These are phyloP conservation scores for Paracoccidioides lutzii DNA, from an alignment of 2,329 filamentous ascomycete genomes.

Conservation along the genomic window DNA sequence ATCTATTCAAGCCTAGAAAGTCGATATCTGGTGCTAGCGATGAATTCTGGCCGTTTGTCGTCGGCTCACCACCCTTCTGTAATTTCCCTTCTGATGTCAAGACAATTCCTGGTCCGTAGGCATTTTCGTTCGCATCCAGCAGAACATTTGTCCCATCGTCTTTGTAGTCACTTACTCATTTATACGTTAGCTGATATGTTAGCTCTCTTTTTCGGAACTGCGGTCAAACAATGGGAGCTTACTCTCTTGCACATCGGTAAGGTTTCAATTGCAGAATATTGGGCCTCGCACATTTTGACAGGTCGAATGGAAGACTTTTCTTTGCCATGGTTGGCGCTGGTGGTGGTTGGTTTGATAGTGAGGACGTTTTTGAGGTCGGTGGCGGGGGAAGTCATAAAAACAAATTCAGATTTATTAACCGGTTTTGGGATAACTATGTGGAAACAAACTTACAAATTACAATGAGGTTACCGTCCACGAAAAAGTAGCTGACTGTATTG, in stretches of 20 bases:
- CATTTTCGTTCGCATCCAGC: constrained; percentile 96
- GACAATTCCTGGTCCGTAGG: constrained; percentile 69
- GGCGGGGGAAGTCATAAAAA: neutral
- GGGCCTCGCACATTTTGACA: constrained; percentile 59
- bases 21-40: constrained; percentile 50
- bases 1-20: constrained; percentile 74
- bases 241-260: constrained; percentile 74
- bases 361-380: constrained; percentile 1
- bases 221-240: constrained; percentile 25
- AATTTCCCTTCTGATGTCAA: constrained; percentile 38
- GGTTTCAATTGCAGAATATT: constrained; percentile 67
- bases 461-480: too few species aligned
- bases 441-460: too few species aligned
- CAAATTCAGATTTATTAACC: too few species aligned
- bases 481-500: neutral
- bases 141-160: constrained; percentile 93
- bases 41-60: constrained; percentile 25
- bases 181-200: constrained; percentile 13
- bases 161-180: constrained; percentile 73
- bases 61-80: constrained; percentile 23
- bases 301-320: constrained; percentile 48
- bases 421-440: too few species aligned
- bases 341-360: constrained; percentile 6
- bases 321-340: constrained; percentile 22
- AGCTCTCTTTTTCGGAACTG: neutral